Evolutionary conservation across 1,139 yeast genomes (phyloP).

Genomic region (Yamadazyma buinensis): DNA sequence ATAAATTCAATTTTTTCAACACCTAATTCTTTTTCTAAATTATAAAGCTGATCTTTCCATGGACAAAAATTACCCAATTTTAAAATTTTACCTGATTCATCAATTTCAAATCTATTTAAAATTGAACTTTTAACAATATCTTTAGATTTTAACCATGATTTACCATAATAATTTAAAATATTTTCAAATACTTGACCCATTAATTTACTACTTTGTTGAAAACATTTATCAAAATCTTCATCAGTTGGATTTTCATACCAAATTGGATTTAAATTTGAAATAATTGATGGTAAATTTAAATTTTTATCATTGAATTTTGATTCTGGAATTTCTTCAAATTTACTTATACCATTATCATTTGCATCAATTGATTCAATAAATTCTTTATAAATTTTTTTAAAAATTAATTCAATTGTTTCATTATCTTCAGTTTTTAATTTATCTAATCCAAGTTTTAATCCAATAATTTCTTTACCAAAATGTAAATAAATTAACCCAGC

Average conservation of each 20-base stretch:
- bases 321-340: constrained; percentile 46
- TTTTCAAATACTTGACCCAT: constrained; percentile 80
- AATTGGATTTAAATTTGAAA: constrained; percentile 73
- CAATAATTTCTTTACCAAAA: constrained; percentile 78
- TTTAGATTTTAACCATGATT: constrained; percentile 91
- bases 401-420: constrained; percentile 54
- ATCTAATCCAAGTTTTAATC: constrained; percentile 32
- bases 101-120: constrained; percentile 47
- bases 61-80: constrained; percentile 75
- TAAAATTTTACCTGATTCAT: constrained; percentile 67
- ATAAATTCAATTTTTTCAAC: constrained; percentile 61
- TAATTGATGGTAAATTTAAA: constrained; percentile 77
- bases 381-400: constrained; percentile 73
- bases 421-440: constrained; percentile 11
- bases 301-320: constrained; percentile 30
- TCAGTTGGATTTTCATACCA: constrained; percentile 74
- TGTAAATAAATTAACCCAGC: constrained; percentile 95
- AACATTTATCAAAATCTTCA: constrained; percentile 61
- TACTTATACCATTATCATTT: constrained; percentile 87
- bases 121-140: constrained; percentile 71
- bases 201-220: constrained; percentile 66
- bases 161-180: constrained; percentile 68
- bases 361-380: constrained; percentile 94
- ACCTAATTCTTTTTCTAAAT: constrained; percentile 44
- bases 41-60: constrained; percentile 91